Percentiles rank a stretch among this genome's conserved stretches.
Evolutionary conservation across 75 land plant genomes (phyloP).

Genomic region (Chamaecyparis obtusa): DNA sequence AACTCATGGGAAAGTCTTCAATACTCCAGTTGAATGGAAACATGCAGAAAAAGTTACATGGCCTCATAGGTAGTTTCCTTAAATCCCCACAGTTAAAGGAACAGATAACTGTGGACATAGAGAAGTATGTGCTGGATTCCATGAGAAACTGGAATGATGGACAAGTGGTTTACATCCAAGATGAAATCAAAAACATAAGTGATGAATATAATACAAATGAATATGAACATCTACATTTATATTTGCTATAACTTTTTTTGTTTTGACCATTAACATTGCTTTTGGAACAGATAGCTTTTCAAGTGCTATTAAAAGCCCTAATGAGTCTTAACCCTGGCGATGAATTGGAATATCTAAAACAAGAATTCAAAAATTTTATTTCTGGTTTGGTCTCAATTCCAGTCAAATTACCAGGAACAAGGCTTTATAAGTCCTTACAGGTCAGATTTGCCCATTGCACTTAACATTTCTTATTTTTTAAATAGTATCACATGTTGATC

Average conservation of each 20-base stretch:
- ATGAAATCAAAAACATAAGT: slow-evolving; percentile 40
- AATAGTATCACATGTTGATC: neutral
- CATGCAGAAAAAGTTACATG: slow-evolving; percentile 56
- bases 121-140: slow-evolving; percentile 23
- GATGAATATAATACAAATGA: neutral
- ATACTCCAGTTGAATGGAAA: slow-evolving; percentile 46
- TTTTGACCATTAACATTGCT: neutral
- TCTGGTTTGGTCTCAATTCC: slow-evolving; percentile 63
- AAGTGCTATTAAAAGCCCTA: slow-evolving; percentile 40
- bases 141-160: slow-evolving; percentile 40
- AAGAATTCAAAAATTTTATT: slow-evolving; percentile 52
- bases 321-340: slow-evolving; percentile 51
- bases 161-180: slow-evolving; percentile 39
- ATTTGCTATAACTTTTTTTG: neutral
- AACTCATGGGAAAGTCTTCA: slow-evolving; percentile 56
- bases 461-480: neutral
- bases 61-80: slow-evolving; percentile 43
- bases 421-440: slow-evolving; percentile 50
- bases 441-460: slow-evolving; percentile 12
- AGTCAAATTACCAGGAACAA: slow-evolving; percentile 55
- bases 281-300: slow-evolving; percentile 46
- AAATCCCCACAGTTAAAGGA: slow-evolving; percentile 51
- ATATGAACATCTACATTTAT: neutral
- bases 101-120: slow-evolving; percentile 37
- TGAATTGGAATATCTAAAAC: slow-evolving; percentile 40